phyloP scores from a whole-genome alignment of 306 rosid species.

The Vigna trinervia region DNA sequence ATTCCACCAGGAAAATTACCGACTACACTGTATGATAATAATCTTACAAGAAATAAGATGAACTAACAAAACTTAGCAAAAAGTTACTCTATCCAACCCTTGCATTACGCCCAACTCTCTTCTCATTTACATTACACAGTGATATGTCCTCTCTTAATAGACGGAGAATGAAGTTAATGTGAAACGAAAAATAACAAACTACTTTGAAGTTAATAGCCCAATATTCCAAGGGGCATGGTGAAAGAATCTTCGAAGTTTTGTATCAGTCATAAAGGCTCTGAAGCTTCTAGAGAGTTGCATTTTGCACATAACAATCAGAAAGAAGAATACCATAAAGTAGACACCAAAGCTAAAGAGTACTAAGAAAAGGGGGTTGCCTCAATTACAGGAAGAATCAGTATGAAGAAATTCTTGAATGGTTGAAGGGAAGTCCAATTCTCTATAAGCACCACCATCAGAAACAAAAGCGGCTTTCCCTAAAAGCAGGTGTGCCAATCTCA shows the following conservation, averaged over 20 bases:
- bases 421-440: conserved; percentile 77
- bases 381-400: conserved; percentile 63
- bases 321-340: conserved; percentile 21
- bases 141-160: background rate
- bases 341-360: background rate
- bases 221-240: background rate
- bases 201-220: conserved; percentile 18
- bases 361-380: conserved; percentile 9
- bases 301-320: conserved; percentile 14
- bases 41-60: conserved; percentile 15
- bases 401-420: conserved; percentile 72
- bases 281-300: background rate
- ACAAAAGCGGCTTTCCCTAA: conserved; percentile 70
- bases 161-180: background rate
- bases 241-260: conserved; percentile 8
- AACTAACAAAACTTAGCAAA: conserved; percentile 18
- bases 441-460: conserved; percentile 60
- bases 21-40: background rate
- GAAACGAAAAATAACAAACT: conserved; percentile 11
- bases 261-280: background rate
- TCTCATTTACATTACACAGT: background rate
- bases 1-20: conserved; percentile 7
- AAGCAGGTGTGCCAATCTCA: conserved; percentile 83
- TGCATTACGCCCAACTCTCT: background rate
- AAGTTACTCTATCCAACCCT: background rate